Percentiles rank a stretch among this genome's conserved stretches.
Conservation (phyloP, 805 yeast species). For the Pichia pseudocactophila region DNA sequence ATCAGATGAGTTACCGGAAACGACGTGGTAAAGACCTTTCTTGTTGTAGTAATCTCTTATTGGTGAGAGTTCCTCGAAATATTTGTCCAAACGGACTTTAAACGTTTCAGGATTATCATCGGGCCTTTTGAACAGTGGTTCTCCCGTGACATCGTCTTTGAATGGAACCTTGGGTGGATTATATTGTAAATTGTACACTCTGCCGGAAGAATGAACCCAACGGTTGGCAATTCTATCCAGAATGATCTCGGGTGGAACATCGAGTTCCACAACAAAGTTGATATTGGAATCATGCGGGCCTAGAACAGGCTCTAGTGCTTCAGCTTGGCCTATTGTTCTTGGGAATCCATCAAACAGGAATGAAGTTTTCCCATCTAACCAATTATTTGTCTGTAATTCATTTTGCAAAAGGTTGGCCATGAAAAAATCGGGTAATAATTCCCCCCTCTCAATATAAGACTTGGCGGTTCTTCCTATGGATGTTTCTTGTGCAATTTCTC, state of each 20-base stretch:
- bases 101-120: slow-evolving; percentile 79
- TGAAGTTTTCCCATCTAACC: slow-evolving; percentile 37
- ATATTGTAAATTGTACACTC: slow-evolving; percentile 78
- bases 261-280: slow-evolving; percentile 75
- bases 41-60: slow-evolving; percentile 51
- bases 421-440: slow-evolving; percentile 61
- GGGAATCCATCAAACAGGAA: slow-evolving; percentile 95
- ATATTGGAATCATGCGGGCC: slow-evolving; percentile 32
- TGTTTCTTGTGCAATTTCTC: slow-evolving; percentile 49
- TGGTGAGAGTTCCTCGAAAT: slow-evolving; percentile 51
- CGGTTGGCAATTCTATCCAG: slow-evolving; percentile 74
- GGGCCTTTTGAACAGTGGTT: slow-evolving; percentile 64
- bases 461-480: slow-evolving; percentile 50
- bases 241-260: slow-evolving; percentile 81
- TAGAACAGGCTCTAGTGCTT: slow-evolving; percentile 40
- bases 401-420: slow-evolving; percentile 51
- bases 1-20: slow-evolving; percentile 77
- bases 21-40: slow-evolving; percentile 41
- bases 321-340: slow-evolving; percentile 68
- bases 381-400: slow-evolving; percentile 35
- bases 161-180: slow-evolving; percentile 84
- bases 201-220: slow-evolving; percentile 84
- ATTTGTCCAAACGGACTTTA: slow-evolving; percentile 53
- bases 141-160: slow-evolving; percentile 84
- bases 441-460: slow-evolving; percentile 49